Evolutionary conservation across 208 protist species (phyloP), one percentile per base, ranked within the genome.

Genomic region (Leishmania turanica): DNA sequence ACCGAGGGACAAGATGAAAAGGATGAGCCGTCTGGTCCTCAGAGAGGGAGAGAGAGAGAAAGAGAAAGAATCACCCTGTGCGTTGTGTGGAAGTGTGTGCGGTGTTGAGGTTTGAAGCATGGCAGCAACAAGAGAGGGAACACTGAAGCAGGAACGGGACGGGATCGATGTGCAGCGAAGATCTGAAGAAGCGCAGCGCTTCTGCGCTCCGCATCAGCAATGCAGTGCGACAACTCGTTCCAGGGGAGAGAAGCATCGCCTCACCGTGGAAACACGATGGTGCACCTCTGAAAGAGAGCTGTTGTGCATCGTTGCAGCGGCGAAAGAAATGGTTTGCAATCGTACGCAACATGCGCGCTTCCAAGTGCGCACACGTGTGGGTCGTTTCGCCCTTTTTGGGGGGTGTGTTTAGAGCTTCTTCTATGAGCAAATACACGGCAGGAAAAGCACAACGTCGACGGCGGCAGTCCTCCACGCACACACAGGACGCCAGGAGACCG

Each of bases 201-300:
- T 53, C 47, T 53, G 69, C 9, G 1, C 8, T 73, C 47, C 47
- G 45, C 69, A 73, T 51, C 5, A 54, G 69, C 8, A 17, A 11
- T 73, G 27, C 47, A 47, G 69, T 73, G 45, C 21, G 69, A 49
- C 69, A 34, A 73, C 69, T 24, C 69, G 47, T 45, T 53, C 69
- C 69, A 49, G 45, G 69, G 27, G 42, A 73, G 45, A 8, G 69
- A 73, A 34, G 40, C 69, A 73, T 73, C 45, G 11, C 69, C 40
- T 45, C 42, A 37, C 69, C 9, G 6, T 53, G 45, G 3, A 47
- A 73, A 7, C 27, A 73, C 27, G 45, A 53, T 1, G 24, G 6
- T 53, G 19, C 24, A 37, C 24, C 69, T 21, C 40, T 73, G 40
- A 73, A 73, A 34, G 27, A 51, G 13, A 73, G 40, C 66, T 49